These are phyloP conservation scores for Beta vulgaris DNA, from an alignment of 148 eudicot species.

Conservation along the genomic window DNA sequence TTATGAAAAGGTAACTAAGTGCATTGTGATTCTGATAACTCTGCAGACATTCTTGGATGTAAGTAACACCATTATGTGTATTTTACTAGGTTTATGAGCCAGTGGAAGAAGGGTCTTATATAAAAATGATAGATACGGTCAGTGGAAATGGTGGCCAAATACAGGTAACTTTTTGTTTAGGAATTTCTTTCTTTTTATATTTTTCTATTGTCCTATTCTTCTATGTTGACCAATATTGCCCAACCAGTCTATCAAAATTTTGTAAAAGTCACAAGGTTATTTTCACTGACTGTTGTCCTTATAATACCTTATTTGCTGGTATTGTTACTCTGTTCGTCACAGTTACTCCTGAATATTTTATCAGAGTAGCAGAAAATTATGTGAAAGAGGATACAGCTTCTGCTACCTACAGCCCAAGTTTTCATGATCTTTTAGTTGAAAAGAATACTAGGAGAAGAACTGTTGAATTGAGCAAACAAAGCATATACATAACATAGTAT, in stretches of 20 bases:
- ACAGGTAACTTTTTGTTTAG: conserved; percentile 63
- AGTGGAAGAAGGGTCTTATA: conserved; percentile 96
- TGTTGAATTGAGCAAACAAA: no score
- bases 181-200: no score
- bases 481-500: no score
- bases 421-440: no score
- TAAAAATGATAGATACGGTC: conserved; percentile 96
- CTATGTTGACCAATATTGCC: no score
- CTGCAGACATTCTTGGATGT: background rate
- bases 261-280: no score
- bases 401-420: no score
- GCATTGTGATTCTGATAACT: conserved; percentile 18
- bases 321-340: background rate
- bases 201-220: no score
- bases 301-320: background rate
- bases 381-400: no score
- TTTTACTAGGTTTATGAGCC: conserved; percentile 81
- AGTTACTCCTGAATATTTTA: background rate
- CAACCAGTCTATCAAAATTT: no score
- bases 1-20: conserved; percentile 71
- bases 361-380: no score
- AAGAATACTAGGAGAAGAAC: no score
- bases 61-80: conserved; percentile 7
- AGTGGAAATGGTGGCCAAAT: conserved; percentile 97
- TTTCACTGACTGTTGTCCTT: background rate